These are phyloP conservation scores for Starmerella floricola DNA, from an alignment of 805 yeast species.

Conservation along the genomic window DNA sequence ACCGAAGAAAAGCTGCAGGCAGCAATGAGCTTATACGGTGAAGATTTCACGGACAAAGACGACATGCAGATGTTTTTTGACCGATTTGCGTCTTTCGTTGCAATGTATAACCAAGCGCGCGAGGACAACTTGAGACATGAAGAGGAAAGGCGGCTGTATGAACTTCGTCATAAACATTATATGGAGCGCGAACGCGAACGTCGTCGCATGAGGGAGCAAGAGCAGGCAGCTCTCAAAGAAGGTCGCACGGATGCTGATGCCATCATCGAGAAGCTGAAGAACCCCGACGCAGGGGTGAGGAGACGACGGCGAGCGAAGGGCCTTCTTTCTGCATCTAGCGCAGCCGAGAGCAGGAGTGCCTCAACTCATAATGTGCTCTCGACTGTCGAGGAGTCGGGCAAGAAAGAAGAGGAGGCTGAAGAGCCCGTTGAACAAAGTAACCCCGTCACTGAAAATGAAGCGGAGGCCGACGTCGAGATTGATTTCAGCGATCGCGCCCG, in stretches of 20 bases:
- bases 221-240: constrained; percentile 12
- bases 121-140: constrained; percentile 68
- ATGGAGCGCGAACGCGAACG: constrained; percentile 17
- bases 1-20: constrained; percentile 55
- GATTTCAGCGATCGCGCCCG: constrained; percentile 17
- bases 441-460: neutral
- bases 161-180: constrained; percentile 49
- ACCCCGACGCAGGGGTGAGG: constrained; percentile 65
- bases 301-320: constrained; percentile 71
- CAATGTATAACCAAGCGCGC: constrained; percentile 68
- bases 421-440: neutral
- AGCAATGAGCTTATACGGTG: constrained; percentile 81
- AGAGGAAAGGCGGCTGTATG: constrained; percentile 67
- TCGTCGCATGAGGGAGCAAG: constrained; percentile 19
- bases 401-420: neutral
- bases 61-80: constrained; percentile 60
- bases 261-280: constrained; percentile 71
- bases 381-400: too few species aligned
- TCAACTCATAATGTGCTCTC: too few species aligned
- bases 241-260: constrained; percentile 61
- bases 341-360: too few species aligned
- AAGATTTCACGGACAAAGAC: constrained; percentile 58
- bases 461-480: neutral
- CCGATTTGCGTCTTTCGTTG: constrained; percentile 67
- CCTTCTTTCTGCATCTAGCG: constrained; percentile 23